Conservation (phyloP, 257 asterid species). For the Ilex asprella region DNA sequence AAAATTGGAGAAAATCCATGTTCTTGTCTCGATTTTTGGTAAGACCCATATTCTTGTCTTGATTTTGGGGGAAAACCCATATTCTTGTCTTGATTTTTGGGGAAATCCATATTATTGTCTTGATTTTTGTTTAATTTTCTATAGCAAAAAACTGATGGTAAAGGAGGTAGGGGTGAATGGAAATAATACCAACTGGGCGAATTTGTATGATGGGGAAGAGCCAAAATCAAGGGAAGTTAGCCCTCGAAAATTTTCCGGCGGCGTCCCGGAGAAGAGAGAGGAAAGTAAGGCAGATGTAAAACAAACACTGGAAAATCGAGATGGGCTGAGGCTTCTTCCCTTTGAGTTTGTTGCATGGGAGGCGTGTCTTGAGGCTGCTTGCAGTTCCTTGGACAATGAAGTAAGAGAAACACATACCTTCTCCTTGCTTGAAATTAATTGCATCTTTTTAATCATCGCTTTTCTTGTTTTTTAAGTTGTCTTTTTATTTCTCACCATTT, state of each 20-base stretch:
- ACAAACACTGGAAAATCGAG: constrained; percentile 57
- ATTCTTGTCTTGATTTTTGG: too few relatives aligned
- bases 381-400: constrained; percentile 85
- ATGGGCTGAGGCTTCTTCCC: constrained; percentile 86
- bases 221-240: constrained; percentile 44
- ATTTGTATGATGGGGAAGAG: constrained; percentile 69
- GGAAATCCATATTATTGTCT: too few relatives aligned
- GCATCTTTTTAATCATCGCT: background rate
- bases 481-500: constrained; percentile 4
- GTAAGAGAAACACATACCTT: constrained; percentile 26
- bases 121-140: too few relatives aligned
- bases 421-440: constrained; percentile 6
- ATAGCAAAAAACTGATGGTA: constrained; percentile 6
- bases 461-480: background rate
- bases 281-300: constrained; percentile 45
- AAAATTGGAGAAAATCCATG: background rate
- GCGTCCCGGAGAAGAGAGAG: constrained; percentile 47
- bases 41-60: too few relatives aligned
- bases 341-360: constrained; percentile 95
- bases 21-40: too few relatives aligned
- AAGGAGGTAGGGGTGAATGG: constrained; percentile 77
- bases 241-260: constrained; percentile 42
- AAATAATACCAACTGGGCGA: constrained; percentile 70
- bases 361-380: constrained; percentile 98
- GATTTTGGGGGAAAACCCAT: too few relatives aligned